These are phyloP conservation scores for Colletotrichum navitas DNA, from an alignment of 2,329 filamentous ascomycete genomes.

Conservation along the genomic window DNA sequence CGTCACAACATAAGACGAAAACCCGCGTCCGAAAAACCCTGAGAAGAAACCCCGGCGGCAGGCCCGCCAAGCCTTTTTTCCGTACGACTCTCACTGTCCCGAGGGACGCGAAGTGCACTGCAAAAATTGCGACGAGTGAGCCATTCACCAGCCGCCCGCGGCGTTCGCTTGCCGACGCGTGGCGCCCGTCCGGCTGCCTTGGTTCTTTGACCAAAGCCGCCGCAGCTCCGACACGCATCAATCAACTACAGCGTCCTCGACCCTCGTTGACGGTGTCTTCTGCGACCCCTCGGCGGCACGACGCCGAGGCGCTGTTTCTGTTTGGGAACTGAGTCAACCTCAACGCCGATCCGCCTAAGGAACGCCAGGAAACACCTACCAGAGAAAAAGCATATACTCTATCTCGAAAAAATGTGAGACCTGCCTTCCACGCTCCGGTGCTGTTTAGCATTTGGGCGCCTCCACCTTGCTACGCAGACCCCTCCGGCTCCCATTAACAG, in stretches of 20 bases:
- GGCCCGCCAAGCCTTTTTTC: constrained; percentile 15
- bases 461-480: constrained; percentile 16
- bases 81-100: constrained; percentile 15
- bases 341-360: constrained; percentile 35
- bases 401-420: constrained; percentile 28
- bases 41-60: constrained; percentile 1
- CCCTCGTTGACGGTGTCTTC: constrained; percentile 12
- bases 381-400: constrained; percentile 27
- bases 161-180: constrained; percentile 30
- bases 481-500: background rate
- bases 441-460: constrained; percentile 9
- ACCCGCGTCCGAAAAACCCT: background rate
- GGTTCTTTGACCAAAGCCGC: constrained; percentile 27
- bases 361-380: constrained; percentile 16
- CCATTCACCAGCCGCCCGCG: constrained; percentile 9
- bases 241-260: constrained; percentile 5
- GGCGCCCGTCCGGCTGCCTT: constrained; percentile 26
- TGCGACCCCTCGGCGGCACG: constrained; percentile 26
- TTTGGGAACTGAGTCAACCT: constrained; percentile 29
- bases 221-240: constrained; percentile 21
- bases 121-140: constrained; percentile 1
- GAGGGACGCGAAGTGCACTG: background rate
- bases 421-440: constrained; percentile 18
- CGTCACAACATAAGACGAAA: constrained; percentile 3
- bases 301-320: constrained; percentile 28